Percentiles rank a stretch among this genome's conserved stretches.
These are phyloP conservation scores for Saccharomycopsis javanensis DNA, from an alignment of 805 yeast genomes.

Conservation along the genomic window DNA sequence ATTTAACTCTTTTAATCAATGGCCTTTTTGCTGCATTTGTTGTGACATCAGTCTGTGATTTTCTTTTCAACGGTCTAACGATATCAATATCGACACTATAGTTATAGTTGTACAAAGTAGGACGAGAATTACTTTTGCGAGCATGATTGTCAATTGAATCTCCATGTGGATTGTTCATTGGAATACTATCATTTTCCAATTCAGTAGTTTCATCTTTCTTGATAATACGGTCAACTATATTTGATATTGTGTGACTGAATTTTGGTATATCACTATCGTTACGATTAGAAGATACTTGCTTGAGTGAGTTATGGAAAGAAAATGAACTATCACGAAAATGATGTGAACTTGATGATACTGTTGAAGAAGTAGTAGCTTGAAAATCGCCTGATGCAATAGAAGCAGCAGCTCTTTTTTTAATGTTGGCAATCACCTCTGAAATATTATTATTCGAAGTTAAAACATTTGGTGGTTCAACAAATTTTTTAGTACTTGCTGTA, in stretches of 20 bases:
- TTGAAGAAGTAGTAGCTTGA: neutral
- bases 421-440: neutral
- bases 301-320: neutral
- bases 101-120: neutral
- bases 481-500: neutral
- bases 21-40: neutral
- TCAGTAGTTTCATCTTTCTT: neutral
- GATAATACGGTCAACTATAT: neutral
- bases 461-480: neutral
- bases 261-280: neutral
- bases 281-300: neutral
- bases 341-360: neutral
- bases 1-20: neutral
- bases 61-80: neutral
- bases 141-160: neutral
- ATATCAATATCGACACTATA: neutral
- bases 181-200: neutral
- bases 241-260: neutral
- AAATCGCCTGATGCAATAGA: neutral
- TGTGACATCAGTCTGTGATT: neutral
- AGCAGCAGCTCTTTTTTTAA: neutral
- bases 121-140: neutral
- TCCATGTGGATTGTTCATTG: neutral
- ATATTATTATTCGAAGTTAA: neutral
- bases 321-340: neutral